Base-by-base conservation (phyloP, 1,139 yeast genomes). In the Groenewaldozyma sp. region DNA sequence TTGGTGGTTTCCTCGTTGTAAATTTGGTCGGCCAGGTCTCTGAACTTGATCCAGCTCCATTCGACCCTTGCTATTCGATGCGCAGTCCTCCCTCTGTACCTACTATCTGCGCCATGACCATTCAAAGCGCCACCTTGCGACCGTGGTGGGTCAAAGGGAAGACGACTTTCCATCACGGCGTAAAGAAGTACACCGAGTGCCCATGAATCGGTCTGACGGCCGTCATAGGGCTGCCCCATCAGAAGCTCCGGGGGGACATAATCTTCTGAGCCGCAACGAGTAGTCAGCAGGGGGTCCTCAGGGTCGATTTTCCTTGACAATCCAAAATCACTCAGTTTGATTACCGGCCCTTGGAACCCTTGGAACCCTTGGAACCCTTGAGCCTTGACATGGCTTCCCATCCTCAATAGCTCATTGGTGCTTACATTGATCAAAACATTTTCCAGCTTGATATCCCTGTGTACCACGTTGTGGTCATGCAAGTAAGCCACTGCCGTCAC, bases 241-340 rank as follows among this genome's bases (percentile, higher is more conserved):
- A 91, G 65, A 27, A 91, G 65, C 58, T 91, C 98, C 0, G 97
- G 98, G 0, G 95, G 79, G 2, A 91, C 94, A 52, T 91, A 91
- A 58, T 91, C 97, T 48, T 86, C 95, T 1, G 95, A 82, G 0
- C 98, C 98, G 60, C 98, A 91, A 43, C 97, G 64, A 1, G 97
- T 88, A 2, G 81, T 70, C 22, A 93, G 68, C 42, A 80, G 52
- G 31, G 87, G 84, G 46, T 73, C 67, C 0, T 64, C 67, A 1
- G 73, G 71, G 36, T 72, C 74, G 17, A 88, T 70, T 40, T 68
- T 65, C 51, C 86, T 78, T 11, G 95, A 81, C 21, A 91, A 69
- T 0, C 98, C 98, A 61, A 91, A 78, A 64, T 91, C 98, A 0
- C 94, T 80, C 33, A 91, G 59, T 28, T 82, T 78, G 1, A 78